Evolutionary conservation across 208 protist genomes (phyloP).

Genomic region (Acanthamoeba triangularis): DNA sequence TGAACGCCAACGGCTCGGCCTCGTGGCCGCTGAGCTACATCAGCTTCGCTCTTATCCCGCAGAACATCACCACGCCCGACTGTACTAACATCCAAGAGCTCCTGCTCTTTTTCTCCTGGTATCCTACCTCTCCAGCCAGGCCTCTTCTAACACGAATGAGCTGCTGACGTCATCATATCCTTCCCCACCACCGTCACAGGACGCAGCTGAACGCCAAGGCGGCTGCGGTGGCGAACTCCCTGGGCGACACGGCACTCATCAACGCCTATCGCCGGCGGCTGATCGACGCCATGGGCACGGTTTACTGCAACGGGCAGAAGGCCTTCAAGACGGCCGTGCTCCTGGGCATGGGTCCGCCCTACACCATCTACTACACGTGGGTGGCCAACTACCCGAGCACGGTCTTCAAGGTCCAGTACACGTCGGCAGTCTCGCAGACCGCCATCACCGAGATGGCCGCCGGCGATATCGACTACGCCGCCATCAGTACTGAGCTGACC

Average conservation of each 20-base stretch:
- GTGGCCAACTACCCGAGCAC: constrained; percentile 33
- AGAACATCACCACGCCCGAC: constrained; percentile 29
- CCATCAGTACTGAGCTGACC: not conserved
- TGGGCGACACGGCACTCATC: not conserved
- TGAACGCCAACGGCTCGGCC: not conserved
- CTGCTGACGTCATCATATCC: not conserved
- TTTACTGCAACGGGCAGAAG: constrained; percentile 40
- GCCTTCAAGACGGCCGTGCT: constrained; percentile 39
- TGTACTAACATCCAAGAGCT: constrained; percentile 18
- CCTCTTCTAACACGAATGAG: not conserved
- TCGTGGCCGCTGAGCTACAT: constrained; percentile 37
- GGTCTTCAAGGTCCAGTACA: constrained; percentile 46
- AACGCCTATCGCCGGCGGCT: constrained; percentile 1
- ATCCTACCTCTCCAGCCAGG: not conserved
- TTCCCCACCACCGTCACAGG: not conserved
- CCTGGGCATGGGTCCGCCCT: constrained; percentile 16
- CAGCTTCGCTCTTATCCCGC: not conserved
- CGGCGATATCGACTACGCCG: constrained; percentile 16
- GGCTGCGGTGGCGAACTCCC: not conserved
- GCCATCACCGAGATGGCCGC: not conserved
- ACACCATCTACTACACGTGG: constrained; percentile 3
- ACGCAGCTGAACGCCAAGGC: constrained; percentile 52
- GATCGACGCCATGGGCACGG: constrained; percentile 49
- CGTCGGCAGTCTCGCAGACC: not conserved
- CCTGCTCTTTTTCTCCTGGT: constrained; percentile 3